Percentiles rank a stretch among this genome's conserved stretches.
phyloP scores from a whole-genome alignment of 2,329 filamentous ascomycete species.

The Paraphaeosphaeria minitans region DNA sequence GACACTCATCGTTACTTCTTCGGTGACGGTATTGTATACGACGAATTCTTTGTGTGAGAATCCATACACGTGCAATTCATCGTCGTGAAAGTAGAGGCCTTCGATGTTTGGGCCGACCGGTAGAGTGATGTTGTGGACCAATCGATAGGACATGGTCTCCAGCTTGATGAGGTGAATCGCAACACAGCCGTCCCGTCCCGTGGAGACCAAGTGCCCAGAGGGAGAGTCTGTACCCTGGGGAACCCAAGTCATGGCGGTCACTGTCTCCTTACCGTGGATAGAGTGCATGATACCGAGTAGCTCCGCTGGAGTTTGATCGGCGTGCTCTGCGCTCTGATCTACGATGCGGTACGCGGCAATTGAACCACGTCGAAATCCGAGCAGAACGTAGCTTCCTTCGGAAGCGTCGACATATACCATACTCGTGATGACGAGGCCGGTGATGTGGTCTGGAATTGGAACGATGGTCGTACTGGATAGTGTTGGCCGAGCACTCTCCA shows the following conservation, averaged over 20 bases:
- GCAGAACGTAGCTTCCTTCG: conserved; percentile 43
- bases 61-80: conserved; percentile 71
- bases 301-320: conserved; percentile 9
- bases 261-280: conserved; percentile 63
- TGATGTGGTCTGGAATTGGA: conserved; percentile 36
- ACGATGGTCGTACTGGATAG: conserved; percentile 17
- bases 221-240: conserved; percentile 42
- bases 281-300: conserved; percentile 25
- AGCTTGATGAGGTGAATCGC: conserved; percentile 61
- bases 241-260: conserved; percentile 65
- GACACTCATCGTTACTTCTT: conserved; percentile 71
- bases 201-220: conserved; percentile 65
- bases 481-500: background rate
- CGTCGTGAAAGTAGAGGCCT: conserved; percentile 65
- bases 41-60: conserved; percentile 82
- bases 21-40: conserved; percentile 75
- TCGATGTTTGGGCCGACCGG: conserved; percentile 80
- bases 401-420: conserved; percentile 43
- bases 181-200: conserved; percentile 77
- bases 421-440: conserved; percentile 59
- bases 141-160: conserved; percentile 29
- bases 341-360: conserved; percentile 55
- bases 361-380: conserved; percentile 63
- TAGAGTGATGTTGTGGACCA: conserved; percentile 70
- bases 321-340: background rate